These are phyloP conservation scores for Flaveria trinervia DNA, from an alignment of 129 eudicot genomes.

Conservation along the genomic window DNA sequence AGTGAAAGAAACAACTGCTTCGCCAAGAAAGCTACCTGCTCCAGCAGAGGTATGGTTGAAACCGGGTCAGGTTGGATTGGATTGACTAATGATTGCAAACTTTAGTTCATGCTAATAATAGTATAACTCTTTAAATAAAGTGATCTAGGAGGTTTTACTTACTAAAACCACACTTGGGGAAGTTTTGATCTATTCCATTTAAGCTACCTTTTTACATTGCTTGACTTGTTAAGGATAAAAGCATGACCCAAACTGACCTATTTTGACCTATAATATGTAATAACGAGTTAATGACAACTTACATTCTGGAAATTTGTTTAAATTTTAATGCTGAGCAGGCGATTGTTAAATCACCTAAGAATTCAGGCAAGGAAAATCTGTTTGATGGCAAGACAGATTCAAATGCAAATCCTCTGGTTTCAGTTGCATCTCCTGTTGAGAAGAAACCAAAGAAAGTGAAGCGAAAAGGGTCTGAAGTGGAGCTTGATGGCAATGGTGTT, in stretches of 20 bases:
- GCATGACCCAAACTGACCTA: not conserved
- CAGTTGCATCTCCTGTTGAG: constrained; percentile 19
- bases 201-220: not conserved
- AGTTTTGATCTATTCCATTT: not conserved
- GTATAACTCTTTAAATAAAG: not conserved
- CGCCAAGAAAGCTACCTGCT: constrained; percentile 41
- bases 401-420: constrained; percentile 32
- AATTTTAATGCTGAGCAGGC: constrained; percentile 37
- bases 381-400: constrained; percentile 48
- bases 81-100: not conserved
- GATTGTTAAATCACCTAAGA: constrained; percentile 47
- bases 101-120: not conserved
- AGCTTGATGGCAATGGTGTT: constrained; percentile 15
- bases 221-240: not conserved
- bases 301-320: not conserved
- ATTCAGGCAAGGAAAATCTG: constrained; percentile 68
- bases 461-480: constrained; percentile 25
- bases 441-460: constrained; percentile 41
- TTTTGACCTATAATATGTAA: not conserved
- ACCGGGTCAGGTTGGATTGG: not conserved
- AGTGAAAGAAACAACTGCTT: constrained; percentile 38
- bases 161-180: not conserved
- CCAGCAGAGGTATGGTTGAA: constrained; percentile 38
- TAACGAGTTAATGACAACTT: not conserved
- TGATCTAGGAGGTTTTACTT: not conserved